phyloP scores from a whole-genome alignment of 768 basidiomycete species.

The Suillus fuscotomentosus region DNA sequence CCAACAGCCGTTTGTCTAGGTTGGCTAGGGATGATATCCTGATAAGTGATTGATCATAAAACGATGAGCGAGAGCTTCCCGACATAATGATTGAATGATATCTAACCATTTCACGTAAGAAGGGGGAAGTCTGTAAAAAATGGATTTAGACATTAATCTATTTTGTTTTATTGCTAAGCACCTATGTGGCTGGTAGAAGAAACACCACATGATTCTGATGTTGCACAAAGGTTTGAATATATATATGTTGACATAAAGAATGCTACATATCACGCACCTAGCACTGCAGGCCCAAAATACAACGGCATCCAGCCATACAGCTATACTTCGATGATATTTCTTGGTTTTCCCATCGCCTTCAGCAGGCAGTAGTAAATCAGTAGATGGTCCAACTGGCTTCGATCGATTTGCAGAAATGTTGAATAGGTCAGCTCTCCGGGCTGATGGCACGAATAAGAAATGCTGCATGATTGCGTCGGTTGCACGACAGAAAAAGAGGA shows the following conservation, averaged over 20 bases:
- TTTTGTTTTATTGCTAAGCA: slow-evolving; percentile 23
- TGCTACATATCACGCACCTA: slow-evolving; percentile 43
- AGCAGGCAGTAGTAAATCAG: background rate
- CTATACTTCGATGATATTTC: slow-evolving; percentile 32
- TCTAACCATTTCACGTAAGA: slow-evolving; percentile 62
- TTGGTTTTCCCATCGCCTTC: slow-evolving; percentile 23
- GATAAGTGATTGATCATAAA: background rate
- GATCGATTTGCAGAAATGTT: background rate
- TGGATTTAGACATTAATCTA: slow-evolving; percentile 4
- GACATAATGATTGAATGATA: background rate
- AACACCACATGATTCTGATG: slow-evolving; percentile 85
- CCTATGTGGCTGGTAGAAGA: slow-evolving; percentile 76
- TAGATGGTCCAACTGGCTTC: background rate
- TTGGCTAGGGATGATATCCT: slow-evolving; percentile 71
- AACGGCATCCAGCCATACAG: slow-evolving; percentile 60
- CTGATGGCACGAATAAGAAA: slow-evolving; percentile 36
- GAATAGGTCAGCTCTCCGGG: background rate
- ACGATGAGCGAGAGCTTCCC: background rate
- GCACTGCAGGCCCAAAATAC: slow-evolving; percentile 79
- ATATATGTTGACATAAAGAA: background rate
- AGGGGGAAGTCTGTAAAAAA: slow-evolving; percentile 32
- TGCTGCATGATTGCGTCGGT: slow-evolving; percentile 60
- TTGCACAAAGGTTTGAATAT: slow-evolving; percentile 3
- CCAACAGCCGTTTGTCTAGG: slow-evolving; percentile 59
- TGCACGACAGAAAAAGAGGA: slow-evolving; percentile 68